phyloP scores from a whole-genome alignment of 202 grass and related monocot species.

The Hordeum pubiflorum region DNA sequence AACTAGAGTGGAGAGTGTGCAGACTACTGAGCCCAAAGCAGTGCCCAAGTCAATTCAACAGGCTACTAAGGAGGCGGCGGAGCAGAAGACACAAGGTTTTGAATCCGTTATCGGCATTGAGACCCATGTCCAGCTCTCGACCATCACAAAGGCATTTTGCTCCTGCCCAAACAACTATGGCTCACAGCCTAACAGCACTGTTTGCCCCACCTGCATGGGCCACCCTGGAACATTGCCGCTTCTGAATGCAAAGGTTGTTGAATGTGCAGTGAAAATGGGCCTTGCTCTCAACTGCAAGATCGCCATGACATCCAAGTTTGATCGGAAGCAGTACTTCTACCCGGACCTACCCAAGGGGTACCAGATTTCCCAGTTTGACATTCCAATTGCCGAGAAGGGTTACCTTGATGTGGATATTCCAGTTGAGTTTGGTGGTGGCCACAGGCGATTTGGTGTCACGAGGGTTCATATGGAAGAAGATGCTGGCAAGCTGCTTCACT shows the following conservation, averaged over 20 bases:
- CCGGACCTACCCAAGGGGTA: conserved; percentile 95
- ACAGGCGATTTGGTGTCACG: conserved; percentile 77
- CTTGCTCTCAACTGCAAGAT: conserved; percentile 84
- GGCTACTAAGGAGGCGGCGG: conserved; percentile 30
- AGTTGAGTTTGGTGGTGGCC: conserved; percentile 81
- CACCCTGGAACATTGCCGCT: conserved; percentile 69
- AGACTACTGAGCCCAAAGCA: conserved; percentile 28
- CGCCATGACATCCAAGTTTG: conserved; percentile 76
- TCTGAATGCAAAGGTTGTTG: conserved; percentile 65
- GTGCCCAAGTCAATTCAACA: conserved; percentile 39
- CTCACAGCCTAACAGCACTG: conserved; percentile 59
- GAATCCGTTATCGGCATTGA: conserved; percentile 92
- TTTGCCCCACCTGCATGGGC: conserved; percentile 91
- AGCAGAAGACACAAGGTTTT: conserved; percentile 57
- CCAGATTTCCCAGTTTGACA: conserved; percentile 94
- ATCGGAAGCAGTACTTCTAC: conserved; percentile 97
- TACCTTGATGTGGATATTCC: conserved; percentile 82
- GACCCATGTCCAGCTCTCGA: conserved; percentile 84
- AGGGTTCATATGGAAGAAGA: conserved; percentile 99
- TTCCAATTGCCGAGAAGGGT: conserved; percentile 74
- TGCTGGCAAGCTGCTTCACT: conserved; percentile 90
- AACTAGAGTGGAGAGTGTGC: conserved; percentile 23
- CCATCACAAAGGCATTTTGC: conserved; percentile 80
- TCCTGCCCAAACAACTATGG: conserved; percentile 69
- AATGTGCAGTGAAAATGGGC: conserved; percentile 76